These are phyloP conservation scores for Plectosphaerella cucumerina DNA, from an alignment of 2,329 filamentous ascomycete species.

Conservation along the genomic window DNA sequence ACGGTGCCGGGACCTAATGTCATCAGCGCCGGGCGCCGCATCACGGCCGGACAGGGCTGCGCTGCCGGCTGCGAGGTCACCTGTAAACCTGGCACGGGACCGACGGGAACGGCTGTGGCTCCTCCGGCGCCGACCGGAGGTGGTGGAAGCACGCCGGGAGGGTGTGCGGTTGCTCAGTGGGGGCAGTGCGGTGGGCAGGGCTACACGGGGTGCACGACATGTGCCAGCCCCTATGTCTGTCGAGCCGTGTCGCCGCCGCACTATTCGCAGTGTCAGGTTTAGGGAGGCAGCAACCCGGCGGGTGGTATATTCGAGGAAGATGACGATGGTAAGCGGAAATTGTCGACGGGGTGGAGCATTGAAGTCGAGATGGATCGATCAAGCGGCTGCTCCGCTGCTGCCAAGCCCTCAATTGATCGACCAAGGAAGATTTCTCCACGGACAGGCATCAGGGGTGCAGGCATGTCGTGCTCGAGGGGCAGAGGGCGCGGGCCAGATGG, in stretches of 20 bases:
- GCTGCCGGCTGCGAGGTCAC: slow-evolving; percentile 32
- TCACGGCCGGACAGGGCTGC: slow-evolving; percentile 34
- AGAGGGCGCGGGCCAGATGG: no score
- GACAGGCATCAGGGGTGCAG: no score
- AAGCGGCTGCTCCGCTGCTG: no score
- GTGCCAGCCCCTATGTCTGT: slow-evolving; percentile 28
- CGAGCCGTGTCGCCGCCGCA: slow-evolving; percentile 30
- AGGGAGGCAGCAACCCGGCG: background rate
- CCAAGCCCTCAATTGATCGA: no score
- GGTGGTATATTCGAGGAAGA: background rate
- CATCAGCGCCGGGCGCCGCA: slow-evolving; percentile 33
- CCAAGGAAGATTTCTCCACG: no score
- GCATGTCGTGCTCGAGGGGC: no score
- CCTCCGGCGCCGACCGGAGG: slow-evolving; percentile 5
- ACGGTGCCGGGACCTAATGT: slow-evolving; percentile 39
- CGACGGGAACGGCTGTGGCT: slow-evolving; percentile 19
- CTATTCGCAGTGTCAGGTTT: slow-evolving; percentile 31
- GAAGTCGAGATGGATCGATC: no score
- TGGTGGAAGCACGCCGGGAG: slow-evolving; percentile 3
- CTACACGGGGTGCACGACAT: slow-evolving; percentile 36
- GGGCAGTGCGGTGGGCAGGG: slow-evolving; percentile 36
- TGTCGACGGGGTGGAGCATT: background rate
- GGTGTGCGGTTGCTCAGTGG: slow-evolving; percentile 27
- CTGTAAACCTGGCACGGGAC: slow-evolving; percentile 26
- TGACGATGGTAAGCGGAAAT: no score